phyloP scores from a whole-genome alignment of 495 filamentous ascomycete species.

The Hypoxylon lenormandii region DNA sequence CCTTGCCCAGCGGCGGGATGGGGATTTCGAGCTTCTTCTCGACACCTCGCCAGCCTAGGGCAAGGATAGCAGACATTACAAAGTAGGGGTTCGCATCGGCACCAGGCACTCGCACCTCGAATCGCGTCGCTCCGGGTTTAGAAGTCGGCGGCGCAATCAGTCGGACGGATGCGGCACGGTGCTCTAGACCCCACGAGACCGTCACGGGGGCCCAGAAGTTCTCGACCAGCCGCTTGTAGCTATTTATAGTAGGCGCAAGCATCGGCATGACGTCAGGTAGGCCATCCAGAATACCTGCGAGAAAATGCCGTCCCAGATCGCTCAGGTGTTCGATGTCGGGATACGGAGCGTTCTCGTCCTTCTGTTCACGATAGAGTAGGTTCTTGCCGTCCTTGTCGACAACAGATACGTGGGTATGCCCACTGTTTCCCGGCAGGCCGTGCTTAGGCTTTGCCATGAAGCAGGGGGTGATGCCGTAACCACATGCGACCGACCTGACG shows the following conservation, averaged over 20 bases:
- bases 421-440: conserved; percentile 89
- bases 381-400: conserved; percentile 78
- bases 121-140: conserved; percentile 83
- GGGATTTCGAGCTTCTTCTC: conserved; percentile 87
- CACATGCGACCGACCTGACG: conserved; percentile 84
- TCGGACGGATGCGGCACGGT: conserved; percentile 89
- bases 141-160: conserved; percentile 88
- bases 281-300: conserved; percentile 88
- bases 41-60: conserved; percentile 86
- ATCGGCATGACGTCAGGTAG: conserved; percentile 96
- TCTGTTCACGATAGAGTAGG: conserved; percentile 77
- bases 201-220: conserved; percentile 99
- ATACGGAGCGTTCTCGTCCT: conserved; percentile 76
- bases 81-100: conserved; percentile 91
- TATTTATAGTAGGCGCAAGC: conserved; percentile 92
- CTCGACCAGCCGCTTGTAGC: conserved; percentile 96
- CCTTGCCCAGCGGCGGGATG: conserved; percentile 84
- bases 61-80: conserved; percentile 87
- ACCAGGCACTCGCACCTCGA: conserved; percentile 90
- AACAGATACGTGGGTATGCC: conserved; percentile 92
- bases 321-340: conserved; percentile 82
- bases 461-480: conserved; percentile 90
- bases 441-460: conserved; percentile 99
- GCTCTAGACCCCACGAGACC: conserved; percentile 95
- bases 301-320: conserved; percentile 89